These are phyloP conservation scores for Hyphopichia khmerensis DNA, from an alignment of 1,139 yeast species.

Conservation along the genomic window DNA sequence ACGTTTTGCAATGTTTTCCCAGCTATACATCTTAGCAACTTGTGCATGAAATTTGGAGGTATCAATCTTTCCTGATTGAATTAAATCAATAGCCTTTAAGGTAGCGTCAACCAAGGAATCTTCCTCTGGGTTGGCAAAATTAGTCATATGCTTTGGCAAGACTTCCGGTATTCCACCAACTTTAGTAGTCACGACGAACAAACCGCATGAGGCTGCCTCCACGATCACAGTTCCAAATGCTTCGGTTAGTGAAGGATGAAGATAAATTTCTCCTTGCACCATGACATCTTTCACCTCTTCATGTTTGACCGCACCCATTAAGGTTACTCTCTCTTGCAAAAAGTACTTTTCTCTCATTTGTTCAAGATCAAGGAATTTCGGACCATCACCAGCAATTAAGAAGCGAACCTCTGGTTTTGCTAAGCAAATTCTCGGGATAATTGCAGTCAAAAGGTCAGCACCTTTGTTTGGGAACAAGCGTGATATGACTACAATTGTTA, in stretches of 20 bases:
- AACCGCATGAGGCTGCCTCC: conserved; percentile 96
- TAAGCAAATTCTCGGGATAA: conserved; percentile 80
- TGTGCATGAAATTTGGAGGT: conserved; percentile 77
- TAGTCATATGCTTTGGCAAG: conserved; percentile 89
- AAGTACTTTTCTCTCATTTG: conserved; percentile 91
- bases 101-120: conserved; percentile 75
- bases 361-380: conserved; percentile 87
- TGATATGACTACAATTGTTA: conserved; percentile 89
- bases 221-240: conserved; percentile 97
- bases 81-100: conserved; percentile 57
- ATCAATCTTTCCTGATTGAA: conserved; percentile 60
- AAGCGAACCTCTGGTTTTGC: conserved; percentile 67
- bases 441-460: conserved; percentile 80
- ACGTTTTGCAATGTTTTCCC: conserved; percentile 85
- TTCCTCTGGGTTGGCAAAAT: conserved; percentile 82
- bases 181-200: conserved; percentile 88
- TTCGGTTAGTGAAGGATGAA: conserved; percentile 93
- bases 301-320: conserved; percentile 86
- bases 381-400: conserved; percentile 95
- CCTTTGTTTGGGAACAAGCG: conserved; percentile 96
- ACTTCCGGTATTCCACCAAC: conserved; percentile 99
- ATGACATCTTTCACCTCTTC: conserved; percentile 92
- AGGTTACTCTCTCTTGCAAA: conserved; percentile 81
- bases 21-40: conserved; percentile 82
- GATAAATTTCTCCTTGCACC: conserved; percentile 90